Evolutionary conservation across 768 basidiomycete genomes (phyloP).

Genomic region (Auricularia auricula-judae): DNA sequence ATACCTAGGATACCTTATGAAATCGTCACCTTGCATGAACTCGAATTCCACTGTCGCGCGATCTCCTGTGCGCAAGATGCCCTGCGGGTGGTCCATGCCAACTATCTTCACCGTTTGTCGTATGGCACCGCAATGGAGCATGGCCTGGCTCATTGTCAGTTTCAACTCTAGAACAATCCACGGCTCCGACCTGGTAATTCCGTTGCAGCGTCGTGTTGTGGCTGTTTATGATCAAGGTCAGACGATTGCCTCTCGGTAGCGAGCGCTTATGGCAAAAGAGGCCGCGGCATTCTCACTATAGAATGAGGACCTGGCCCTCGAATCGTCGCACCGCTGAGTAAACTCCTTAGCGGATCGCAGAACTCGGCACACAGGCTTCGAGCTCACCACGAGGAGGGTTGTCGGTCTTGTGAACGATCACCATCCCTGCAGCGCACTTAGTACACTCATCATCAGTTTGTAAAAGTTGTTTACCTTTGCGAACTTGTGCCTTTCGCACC

Average conservation of each 20-base stretch:
- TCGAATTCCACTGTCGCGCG: conserved; percentile 90
- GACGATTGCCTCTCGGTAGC: neutral
- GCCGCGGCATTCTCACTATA: conserved; percentile 50
- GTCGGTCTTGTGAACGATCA: conserved; percentile 74
- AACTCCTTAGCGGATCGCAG: neutral
- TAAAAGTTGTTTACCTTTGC: conserved; percentile 43
- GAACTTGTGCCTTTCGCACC: conserved; percentile 63
- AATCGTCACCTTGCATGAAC: conserved; percentile 45
- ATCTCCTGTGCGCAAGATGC: conserved; percentile 87
- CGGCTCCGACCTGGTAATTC: conserved; percentile 68
- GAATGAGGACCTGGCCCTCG: conserved; percentile 85
- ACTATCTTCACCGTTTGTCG: conserved; percentile 87
- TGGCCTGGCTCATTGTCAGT: conserved; percentile 39
- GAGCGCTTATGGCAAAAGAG: neutral
- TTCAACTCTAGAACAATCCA: neutral
- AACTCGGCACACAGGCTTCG: neutral
- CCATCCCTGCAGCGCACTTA: conserved; percentile 45
- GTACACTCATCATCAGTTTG: neutral
- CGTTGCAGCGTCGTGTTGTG: conserved; percentile 89
- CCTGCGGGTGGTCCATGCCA: conserved; percentile 84
- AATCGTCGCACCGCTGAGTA: conserved; percentile 67
- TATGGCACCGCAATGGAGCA: conserved; percentile 89
- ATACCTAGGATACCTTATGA: neutral
- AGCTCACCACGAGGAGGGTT: conserved; percentile 58
- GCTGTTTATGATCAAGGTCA: conserved; percentile 23